Base-by-base conservation (phyloP, 805 yeast genomes). In the Groenewaldozyma salmanticensis region DNA sequence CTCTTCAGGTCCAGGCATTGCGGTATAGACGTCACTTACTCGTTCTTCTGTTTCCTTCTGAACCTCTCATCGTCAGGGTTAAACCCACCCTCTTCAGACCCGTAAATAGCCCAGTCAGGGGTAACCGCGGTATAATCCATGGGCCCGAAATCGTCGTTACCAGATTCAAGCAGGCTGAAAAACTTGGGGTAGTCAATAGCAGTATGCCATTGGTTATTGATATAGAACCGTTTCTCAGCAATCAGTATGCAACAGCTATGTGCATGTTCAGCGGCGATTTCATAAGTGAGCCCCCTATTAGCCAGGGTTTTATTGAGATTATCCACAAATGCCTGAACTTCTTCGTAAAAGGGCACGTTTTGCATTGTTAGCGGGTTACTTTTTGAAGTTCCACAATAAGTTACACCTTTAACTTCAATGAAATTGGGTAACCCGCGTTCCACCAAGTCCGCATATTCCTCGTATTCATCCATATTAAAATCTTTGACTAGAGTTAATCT, bases 281-380 rank as follows among this genome's bases (percentile, higher is more conserved):
- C 94, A 55, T 88, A 87, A 21, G 69, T 70, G 22, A 81, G 66
- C 1, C 87, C 87, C 51, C 94, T 72, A 9, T 67, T 60, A 40
- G 74, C 67, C 43, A 87, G 68, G 51, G 79, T 86, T 9, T 65
- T 64, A 34, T 75, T 73, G 48, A 87, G 71, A 6, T 66, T 68
- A 37, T 67, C 68, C 3, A 86, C 96, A 59, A 87, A 87, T 5
- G 60, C 65, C 51, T 76, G 77, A 56, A 95, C 90, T 59, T 87
- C 96, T 48, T 85, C 94, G 57, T 87, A 87, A 56, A 83, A 87
- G 35, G 96, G 96, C 42, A 88, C 92, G 55, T 87, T 87, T 58
- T 87, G 90, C 96, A 87, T 87, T 2, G 96, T 86, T 50, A 87
- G 67, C 37, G 95, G 88, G 55, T 87, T 85, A 27, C 92, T 88